Percentiles rank a stretch among this genome's conserved stretches.
Evolutionary conservation across 169 alveolate species (phyloP).

Genomic region (Plasmodium gonderi): DNA sequence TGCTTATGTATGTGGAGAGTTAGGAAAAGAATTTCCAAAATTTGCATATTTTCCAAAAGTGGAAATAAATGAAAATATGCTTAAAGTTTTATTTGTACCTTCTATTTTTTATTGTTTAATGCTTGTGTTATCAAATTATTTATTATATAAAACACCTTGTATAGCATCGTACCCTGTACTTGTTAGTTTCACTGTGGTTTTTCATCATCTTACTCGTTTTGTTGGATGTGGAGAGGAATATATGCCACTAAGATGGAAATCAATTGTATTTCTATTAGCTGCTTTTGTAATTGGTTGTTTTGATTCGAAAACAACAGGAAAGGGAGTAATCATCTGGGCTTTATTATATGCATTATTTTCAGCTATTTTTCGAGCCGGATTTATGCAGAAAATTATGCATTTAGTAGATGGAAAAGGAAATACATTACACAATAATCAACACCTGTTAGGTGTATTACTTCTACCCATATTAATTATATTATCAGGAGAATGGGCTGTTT

Average conservation of each 20-base stretch:
- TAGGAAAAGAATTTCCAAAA: conserved; percentile 88
- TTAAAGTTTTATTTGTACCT: conserved; percentile 88
- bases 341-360: conserved; percentile 90
- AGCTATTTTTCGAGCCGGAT: conserved; percentile 94
- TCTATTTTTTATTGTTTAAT: conserved; percentile 90
- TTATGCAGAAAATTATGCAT: conserved; percentile 92
- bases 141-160: conserved; percentile 91
- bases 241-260: conserved; percentile 92
- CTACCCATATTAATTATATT: conserved; percentile 88
- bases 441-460: conserved; percentile 89
- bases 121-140: conserved; percentile 91
- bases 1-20: conserved; percentile 94
- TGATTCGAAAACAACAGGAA: conserved; percentile 92
- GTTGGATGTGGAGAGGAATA: conserved; percentile 94
- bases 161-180: conserved; percentile 92
- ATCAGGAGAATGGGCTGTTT: conserved; percentile 85
- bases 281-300: conserved; percentile 92
- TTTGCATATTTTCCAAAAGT: conserved; percentile 90
- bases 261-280: conserved; percentile 87
- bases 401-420: conserved; percentile 92
- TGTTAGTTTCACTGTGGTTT: conserved; percentile 94
- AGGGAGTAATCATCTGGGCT: conserved; percentile 90
- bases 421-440: conserved; percentile 94
- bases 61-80: conserved; percentile 83
- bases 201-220: conserved; percentile 93